Base-by-base conservation (phyloP, 495 filamentous ascomycete species). In the Ascodesmis nigricans region DNA sequence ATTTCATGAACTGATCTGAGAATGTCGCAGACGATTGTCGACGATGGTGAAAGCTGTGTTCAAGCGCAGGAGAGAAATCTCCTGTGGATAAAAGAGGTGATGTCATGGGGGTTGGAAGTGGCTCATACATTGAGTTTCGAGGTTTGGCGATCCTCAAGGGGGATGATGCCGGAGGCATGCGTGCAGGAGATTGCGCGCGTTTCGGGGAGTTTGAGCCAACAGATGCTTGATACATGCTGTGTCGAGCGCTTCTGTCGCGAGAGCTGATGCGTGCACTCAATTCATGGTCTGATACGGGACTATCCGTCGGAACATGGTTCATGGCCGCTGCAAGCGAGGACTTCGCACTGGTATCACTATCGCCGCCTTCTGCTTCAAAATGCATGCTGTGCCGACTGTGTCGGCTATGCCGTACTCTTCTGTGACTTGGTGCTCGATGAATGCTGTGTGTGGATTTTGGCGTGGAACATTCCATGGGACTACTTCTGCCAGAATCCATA, bases 1-100 rank as follows among this genome's bases (percentile, higher is more conserved):
- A 29, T 38, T 67, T 74, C 41, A 74, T 68, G 1, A 58, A 54
- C 4, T 55, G 49, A 25, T 69, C 66, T 2, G 82, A 90, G 8
- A 78, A 72, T 10, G 77, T 75, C 7, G 80, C 77, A 3, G 87
- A 95, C 0, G 87, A 95, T 50, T 93, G 79, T 31, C 87, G 70
- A 20, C 87, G 74, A 54, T 93, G 87, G 46, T 90, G 81, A 44
- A 69, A 65, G 39, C 59, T 58, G 27, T 66, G 53, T 38, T 64
- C 53, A 21, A 68, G 45, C 43, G 68, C 43, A n/a, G 79, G 78
- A 8, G 79, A 80, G 8, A 91, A 69, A 45, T 95, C 87, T 44
- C 71, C 72, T 15, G 66, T 67, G 16, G 78, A 69, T 9, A 91
- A 65, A 43, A 84, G 74, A 3, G 87, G 87, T 3, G 87, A 97